A percentile compares a stretch with the other conserved stretches of the same genome.
Evolutionary conservation across 768 basidiomycete species (phyloP).

Genomic region (Boletus rufocinnamomeus): DNA sequence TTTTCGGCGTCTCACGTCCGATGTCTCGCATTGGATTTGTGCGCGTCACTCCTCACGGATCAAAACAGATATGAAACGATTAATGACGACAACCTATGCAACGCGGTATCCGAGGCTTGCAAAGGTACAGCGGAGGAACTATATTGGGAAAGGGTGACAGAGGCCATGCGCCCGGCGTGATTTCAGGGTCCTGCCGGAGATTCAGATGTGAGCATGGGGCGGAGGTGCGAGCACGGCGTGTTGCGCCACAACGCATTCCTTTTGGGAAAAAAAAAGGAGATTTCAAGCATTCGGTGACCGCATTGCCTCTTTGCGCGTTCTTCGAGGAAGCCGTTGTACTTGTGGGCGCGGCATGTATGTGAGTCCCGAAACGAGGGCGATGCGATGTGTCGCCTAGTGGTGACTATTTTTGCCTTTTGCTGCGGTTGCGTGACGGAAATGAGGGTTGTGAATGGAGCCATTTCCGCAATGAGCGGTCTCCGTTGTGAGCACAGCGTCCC

Average conservation of each 20-base stretch:
- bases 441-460: not conserved
- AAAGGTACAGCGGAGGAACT: conserved; percentile 28
- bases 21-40: conserved; percentile 67
- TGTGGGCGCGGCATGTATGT: not conserved
- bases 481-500: conserved; percentile 5
- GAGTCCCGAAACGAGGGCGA: not conserved
- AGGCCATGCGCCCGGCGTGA: conserved; percentile 21
- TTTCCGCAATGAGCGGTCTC: conserved; percentile 12
- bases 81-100: conserved; percentile 19
- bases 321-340: not conserved
- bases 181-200: conserved; percentile 25
- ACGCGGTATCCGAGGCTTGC: conserved; percentile 31
- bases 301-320: conserved; percentile 5
- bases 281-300: not conserved
- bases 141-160: conserved; percentile 39
- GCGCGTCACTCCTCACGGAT: conserved; percentile 34
- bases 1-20: conserved; percentile 41
- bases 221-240: conserved; percentile 9
- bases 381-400: not conserved
- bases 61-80: conserved; percentile 11
- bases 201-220: not conserved
- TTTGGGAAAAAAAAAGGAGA: not conserved
- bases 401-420: conserved; percentile 12
- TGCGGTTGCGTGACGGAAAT: conserved; percentile 23
- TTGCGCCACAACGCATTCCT: not conserved